These are phyloP conservation scores for Pichia sp. DNA, from an alignment of 1,139 yeast species.

Conservation along the genomic window DNA sequence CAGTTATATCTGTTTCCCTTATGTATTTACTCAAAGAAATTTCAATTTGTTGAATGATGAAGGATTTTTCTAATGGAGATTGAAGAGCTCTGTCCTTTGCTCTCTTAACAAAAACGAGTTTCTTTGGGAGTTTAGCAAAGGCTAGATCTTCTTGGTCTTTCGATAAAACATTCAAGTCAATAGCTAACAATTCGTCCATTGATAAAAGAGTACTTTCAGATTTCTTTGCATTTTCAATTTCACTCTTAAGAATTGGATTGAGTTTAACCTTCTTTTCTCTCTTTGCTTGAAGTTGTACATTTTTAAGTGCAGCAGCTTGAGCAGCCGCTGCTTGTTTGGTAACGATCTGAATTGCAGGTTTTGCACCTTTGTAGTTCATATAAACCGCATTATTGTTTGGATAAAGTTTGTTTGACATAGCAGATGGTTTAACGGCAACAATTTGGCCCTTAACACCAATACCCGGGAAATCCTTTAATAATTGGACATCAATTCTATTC, in stretches of 20 bases:
- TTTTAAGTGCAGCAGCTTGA: conserved; percentile 17
- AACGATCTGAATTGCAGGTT: conserved; percentile 60
- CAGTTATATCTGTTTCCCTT: conserved; percentile 14
- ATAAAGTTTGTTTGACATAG: conserved; percentile 76
- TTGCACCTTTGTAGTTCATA: conserved; percentile 34
- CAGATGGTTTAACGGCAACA: conserved; percentile 69
- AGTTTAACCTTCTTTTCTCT: conserved; percentile 12
- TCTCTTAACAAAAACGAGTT: conserved; percentile 22
- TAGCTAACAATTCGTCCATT: conserved; percentile 24
- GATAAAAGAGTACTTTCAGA: conserved; percentile 14
- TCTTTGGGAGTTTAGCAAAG: conserved; percentile 23
- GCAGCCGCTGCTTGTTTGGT: conserved; percentile 24
- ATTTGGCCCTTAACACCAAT: conserved; percentile 68
- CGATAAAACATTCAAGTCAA: conserved; percentile 21
- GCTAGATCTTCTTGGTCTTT: conserved; percentile 19
- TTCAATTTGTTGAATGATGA: conserved; percentile 13
- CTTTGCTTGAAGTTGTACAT: conserved; percentile 6
- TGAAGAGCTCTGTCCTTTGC: conserved; percentile 16
- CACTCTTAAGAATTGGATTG: conserved; percentile 14
- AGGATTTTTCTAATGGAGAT: conserved; percentile 16
- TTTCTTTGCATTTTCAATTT: conserved; percentile 6
- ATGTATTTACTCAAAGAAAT: conserved; percentile 16
- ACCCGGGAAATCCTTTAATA: conserved; percentile 57
- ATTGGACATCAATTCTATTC: conserved; percentile 60
- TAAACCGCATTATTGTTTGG: conserved; percentile 59